These are phyloP conservation scores for Polychaeton citri DNA, from an alignment of 2,329 filamentous ascomycete species.

Conservation along the genomic window DNA sequence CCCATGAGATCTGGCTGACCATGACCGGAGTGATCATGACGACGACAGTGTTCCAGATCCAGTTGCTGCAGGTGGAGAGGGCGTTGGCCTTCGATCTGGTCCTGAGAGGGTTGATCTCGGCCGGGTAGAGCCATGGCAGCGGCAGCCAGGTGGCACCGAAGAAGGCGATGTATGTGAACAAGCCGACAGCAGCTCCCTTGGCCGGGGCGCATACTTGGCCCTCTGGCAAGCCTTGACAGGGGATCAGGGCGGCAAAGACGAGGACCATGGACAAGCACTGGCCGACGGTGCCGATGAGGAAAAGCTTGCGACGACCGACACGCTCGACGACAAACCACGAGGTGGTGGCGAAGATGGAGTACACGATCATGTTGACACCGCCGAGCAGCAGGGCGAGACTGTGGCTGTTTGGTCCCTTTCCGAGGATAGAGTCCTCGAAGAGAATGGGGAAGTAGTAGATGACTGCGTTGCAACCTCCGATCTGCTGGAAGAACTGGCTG, in stretches of 20 bases:
- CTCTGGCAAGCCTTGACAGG: conserved; percentile 16
- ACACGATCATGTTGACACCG: conserved; percentile 43
- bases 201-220: conserved; percentile 11
- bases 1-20: conserved; percentile 22
- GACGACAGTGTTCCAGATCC: conserved; percentile 31
- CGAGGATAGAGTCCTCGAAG: conserved; percentile 39
- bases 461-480: conserved; percentile 36
- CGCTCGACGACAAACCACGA: conserved; percentile 55
- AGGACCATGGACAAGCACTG: conserved; percentile 43
- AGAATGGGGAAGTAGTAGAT: conserved; percentile 32
- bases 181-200: conserved; percentile 42
- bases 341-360: conserved; percentile 41
- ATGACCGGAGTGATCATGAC: conserved; percentile 30
- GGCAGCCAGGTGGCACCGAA: conserved; percentile 44
- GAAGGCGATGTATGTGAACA: conserved; percentile 57
- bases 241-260: conserved; percentile 28
- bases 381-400: conserved; percentile 31
- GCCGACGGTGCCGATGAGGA: conserved; percentile 31
- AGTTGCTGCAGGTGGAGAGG: conserved; percentile 40
- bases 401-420: conserved; percentile 14
- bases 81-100: conserved; percentile 44
- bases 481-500: conserved; percentile 50
- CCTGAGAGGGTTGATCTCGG: conserved; percentile 38
- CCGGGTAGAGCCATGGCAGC: conserved; percentile 19
- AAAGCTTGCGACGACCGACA: conserved; percentile 36